Evolutionary conservation across 2,329 filamentous ascomycete species (phyloP).

Genomic region (Clonostachys rhizophaga): DNA sequence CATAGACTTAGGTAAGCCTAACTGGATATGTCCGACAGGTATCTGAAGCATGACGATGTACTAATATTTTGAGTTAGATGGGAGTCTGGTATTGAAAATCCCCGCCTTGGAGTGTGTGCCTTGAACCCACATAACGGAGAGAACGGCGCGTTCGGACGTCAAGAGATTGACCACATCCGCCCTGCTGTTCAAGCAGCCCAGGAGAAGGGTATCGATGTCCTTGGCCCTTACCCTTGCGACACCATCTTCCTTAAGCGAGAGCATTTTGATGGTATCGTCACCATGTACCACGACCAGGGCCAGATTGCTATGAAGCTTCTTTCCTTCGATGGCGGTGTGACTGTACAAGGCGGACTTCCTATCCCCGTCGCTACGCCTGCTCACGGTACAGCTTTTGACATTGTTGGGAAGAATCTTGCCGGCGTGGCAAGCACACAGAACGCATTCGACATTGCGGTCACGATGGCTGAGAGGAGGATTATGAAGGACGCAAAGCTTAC

Average conservation of each 20-base stretch:
- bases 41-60: not conserved
- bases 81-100: constrained; percentile 19
- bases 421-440: constrained; percentile 19
- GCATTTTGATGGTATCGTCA: constrained; percentile 23
- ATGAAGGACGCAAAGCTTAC: not conserved
- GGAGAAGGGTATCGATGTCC: constrained; percentile 16
- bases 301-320: constrained; percentile 27
- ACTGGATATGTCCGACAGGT: constrained; percentile 5
- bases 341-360: constrained; percentile 22
- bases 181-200: constrained; percentile 17
- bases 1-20: constrained; percentile 9
- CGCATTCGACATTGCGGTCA: constrained; percentile 21
- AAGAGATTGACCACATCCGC: constrained; percentile 22
- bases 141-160: constrained; percentile 20
- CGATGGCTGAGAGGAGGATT: constrained; percentile 14
- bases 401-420: constrained; percentile 17
- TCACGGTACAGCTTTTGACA: constrained; percentile 7
- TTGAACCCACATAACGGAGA: constrained; percentile 26
- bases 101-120: constrained; percentile 23
- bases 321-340: constrained; percentile 24
- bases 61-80: constrained; percentile 7
- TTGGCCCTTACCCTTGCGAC: constrained; percentile 23
- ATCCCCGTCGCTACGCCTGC: constrained; percentile 17
- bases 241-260: constrained; percentile 23
- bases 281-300: constrained; percentile 28